A percentile compares a stretch with the other conserved stretches of the same genome.
These are phyloP conservation scores for Blepharisma undulans DNA, from an alignment of 169 alveolate genomes.

Conservation along the genomic window DNA sequence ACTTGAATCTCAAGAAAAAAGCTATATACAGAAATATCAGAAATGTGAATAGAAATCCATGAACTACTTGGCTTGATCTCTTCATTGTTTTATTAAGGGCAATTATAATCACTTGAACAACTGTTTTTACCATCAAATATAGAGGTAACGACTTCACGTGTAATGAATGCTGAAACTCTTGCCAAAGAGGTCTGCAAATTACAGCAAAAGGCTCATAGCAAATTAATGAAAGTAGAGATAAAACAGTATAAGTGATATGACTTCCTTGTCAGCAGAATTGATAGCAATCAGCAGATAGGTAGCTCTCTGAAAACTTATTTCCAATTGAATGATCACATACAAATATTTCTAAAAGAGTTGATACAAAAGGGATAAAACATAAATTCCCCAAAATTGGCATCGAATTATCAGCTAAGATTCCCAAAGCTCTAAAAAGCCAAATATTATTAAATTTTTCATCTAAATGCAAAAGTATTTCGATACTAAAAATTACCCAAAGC, in stretches of 20 bases:
- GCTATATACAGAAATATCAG: not conserved
- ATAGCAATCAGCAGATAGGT: not conserved
- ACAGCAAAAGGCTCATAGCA: constrained; percentile 33
- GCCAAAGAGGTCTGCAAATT: constrained; percentile 29
- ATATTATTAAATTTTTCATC: not conserved
- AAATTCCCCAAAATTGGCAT: constrained; percentile 21
- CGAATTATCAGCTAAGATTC: not conserved
- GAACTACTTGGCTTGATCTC: not conserved
- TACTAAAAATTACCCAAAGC: not conserved
- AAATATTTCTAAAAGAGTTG: constrained; percentile 10
- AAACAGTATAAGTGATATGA: not conserved
- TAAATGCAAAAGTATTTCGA: not conserved
- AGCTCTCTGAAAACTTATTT: not conserved
- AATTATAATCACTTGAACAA: not conserved
- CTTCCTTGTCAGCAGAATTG: not conserved
- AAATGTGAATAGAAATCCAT: not conserved
- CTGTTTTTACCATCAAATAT: constrained; percentile 8
- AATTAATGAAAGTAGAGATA: not conserved
- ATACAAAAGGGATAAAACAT: constrained; percentile 4
- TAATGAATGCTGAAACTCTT: not conserved
- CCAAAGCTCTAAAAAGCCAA: not conserved
- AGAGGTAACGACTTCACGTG: not conserved
- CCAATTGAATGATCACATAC: constrained; percentile 20
- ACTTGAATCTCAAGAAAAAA: not conserved
- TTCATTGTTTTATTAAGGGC: constrained; percentile 1